Conservation (phyloP, 176 grass and related monocot genomes). For the Puccinellia tenuiflora region DNA sequence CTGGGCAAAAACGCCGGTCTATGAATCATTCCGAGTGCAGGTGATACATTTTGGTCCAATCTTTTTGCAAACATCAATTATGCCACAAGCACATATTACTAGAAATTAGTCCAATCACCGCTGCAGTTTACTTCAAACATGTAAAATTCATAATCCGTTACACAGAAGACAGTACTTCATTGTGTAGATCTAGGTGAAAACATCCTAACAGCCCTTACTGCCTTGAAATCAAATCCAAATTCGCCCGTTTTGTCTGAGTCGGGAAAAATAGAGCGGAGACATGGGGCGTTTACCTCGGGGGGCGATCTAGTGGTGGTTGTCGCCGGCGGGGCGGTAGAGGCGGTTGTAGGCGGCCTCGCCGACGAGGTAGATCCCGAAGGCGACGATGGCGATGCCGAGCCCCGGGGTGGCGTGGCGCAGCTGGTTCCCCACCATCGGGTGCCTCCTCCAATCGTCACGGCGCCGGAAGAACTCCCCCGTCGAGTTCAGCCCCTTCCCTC, state of each 20-base stretch:
- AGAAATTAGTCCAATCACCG: not conserved
- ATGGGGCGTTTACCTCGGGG: conserved; percentile 1
- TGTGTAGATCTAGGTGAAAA: conserved; percentile 20
- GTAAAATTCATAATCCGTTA: not conserved
- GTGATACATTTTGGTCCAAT: not conserved
- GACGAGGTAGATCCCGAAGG: conserved; percentile 91
- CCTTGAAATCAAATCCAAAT: not conserved
- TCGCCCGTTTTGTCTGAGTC: not conserved
- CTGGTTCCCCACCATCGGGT: conserved; percentile 76
- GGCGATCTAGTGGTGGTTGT: conserved; percentile 36
- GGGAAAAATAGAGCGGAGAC: not conserved
- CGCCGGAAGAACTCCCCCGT: conserved; percentile 96
- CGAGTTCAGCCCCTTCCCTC: conserved; percentile 53
- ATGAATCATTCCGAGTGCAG: not conserved
- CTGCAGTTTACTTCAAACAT: not conserved
- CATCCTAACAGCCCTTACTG: conserved; percentile 2
- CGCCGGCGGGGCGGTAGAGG: conserved; percentile 38
- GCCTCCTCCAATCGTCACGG: conserved; percentile 86
- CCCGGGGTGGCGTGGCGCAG: conserved; percentile 74
- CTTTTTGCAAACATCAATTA: not conserved
- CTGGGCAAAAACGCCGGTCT: not conserved
- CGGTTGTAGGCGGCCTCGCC: conserved; percentile 87
- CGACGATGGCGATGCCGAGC: conserved; percentile 91
- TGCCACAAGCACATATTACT: not conserved
- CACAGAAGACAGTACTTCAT: not conserved